Base-by-base conservation (phyloP, 2,329 filamentous ascomycete genomes). In the Thermoascus crustaceus region DNA sequence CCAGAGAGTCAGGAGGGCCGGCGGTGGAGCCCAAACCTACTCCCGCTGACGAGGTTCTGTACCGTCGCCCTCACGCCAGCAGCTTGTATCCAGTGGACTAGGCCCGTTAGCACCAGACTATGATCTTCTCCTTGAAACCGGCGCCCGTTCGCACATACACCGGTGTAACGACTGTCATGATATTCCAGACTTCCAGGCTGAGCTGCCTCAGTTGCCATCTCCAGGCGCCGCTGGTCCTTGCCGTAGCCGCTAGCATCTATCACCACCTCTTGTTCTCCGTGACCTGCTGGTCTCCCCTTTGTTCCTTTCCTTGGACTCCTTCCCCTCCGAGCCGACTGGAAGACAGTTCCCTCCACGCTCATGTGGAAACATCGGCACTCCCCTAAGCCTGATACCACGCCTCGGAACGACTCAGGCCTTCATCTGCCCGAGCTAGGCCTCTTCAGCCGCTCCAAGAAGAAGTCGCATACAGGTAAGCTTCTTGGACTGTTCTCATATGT, bases 311-410 rank as follows among this genome's bases (percentile, higher is more conserved):
- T 17, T 17, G 26, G 26, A 29, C 18, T 17, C 26, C 13, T 13
- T 18, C 26, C 22, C 14, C 14, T 29, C 26, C 13, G 26, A 29
- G 26, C 11, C 14, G 10, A 13, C 9, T 16, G 26, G 18, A 17
- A 9, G 9, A 24, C 9, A 4, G 18, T 25, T 30, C 13, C 34
- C 18, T 23, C 34, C 10, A 23, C 41, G 41, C 45, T 50, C 50
- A 63, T 63, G 60, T 63, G 60, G 60, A 63, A 62, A 54, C 55
- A 57, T 51, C 57, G 56, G 41, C 50, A 52, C 33, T 57, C 58
- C 38, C 52, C 58, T 53, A 60, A 55, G 58, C 57, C 54, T 45
- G 57, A 63, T 48, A 52, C 54, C 43, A 52, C 52, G 43, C 49
- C 56, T 52, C 57, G 55, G 49, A 58, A 41, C 43, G 54, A 61